A percentile compares a stretch with the other conserved stretches of the same genome.
Conservation (phyloP, 2,329 filamentous ascomycete genomes). For the Aspergillus quadrilineatus region DNA sequence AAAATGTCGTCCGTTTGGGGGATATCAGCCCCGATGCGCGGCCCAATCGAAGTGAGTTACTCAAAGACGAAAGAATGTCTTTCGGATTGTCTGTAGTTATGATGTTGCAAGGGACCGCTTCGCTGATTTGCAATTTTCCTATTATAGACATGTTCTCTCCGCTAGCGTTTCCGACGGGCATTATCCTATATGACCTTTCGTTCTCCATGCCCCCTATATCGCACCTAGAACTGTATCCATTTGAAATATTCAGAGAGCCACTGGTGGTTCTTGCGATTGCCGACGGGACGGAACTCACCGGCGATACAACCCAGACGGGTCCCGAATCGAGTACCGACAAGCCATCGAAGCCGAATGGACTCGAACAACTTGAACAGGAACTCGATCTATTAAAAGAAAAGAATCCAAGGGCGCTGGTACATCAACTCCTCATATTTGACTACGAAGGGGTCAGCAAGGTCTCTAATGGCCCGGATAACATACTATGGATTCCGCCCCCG, state of each 20-base stretch:
- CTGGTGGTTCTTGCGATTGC: conserved; percentile 80
- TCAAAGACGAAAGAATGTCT: background rate
- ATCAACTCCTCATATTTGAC: conserved; percentile 79
- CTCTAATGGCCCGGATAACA: conserved; percentile 59
- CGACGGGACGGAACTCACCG: conserved; percentile 69
- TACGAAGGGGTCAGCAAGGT: conserved; percentile 58
- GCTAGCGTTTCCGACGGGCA: conserved; percentile 78
- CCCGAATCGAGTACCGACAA: conserved; percentile 23
- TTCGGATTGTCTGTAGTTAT: background rate
- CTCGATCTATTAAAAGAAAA: conserved; percentile 69
- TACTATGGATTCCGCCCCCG: conserved; percentile 68
- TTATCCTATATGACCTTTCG: conserved; percentile 83
- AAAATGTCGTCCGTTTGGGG: conserved; percentile 78
- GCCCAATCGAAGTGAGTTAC: conserved; percentile 74
- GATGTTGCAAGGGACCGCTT: conserved; percentile 4
- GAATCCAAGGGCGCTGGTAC: conserved; percentile 73
- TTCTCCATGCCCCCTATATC: conserved; percentile 76
- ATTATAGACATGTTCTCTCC: conserved; percentile 86
- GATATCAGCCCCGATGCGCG: conserved; percentile 83
- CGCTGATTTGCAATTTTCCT: conserved; percentile 19
- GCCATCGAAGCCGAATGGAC: conserved; percentile 38
- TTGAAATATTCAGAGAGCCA: conserved; percentile 85
- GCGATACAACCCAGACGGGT: conserved; percentile 21
- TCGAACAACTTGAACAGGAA: conserved; percentile 55
- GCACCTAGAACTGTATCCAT: conserved; percentile 77